Evolutionary conservation across 2,329 filamentous ascomycete species (phyloP), one percentile per base, ranked within the genome.

Genomic region (Calonectria naviculata): DNA sequence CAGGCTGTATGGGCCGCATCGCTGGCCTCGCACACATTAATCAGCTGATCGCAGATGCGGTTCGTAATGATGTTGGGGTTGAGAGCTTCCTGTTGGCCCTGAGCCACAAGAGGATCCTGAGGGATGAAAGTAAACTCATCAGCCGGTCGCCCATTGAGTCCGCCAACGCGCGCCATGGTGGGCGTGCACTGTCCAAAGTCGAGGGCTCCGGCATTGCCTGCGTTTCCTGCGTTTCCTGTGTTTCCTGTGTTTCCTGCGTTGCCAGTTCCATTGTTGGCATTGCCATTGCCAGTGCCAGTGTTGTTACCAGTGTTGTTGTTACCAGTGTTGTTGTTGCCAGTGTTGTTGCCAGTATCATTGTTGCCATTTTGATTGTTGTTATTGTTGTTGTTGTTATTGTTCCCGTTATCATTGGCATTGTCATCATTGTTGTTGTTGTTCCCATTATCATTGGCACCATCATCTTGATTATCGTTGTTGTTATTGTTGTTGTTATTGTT

Each of bases 61-160:
- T 92, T 93, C 80, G 91, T 92, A 85, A 93, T 93, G 85, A 93
- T 93, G 84, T 90, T 89, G 68, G 91, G 91, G 88, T 93, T 93
- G 54, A 93, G 85, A 10, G 91, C 91, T 79, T 93, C 92, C 77
- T 90, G 83, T 82, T 93, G 91, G 70, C 80, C 80, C 78, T 90
- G 84, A 73, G 89, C 88, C 69, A 92, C 88, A 21, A 89, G 83
- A 10, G 89, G 84, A 79, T 93, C 92, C 58, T 88, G 88, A 63
- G 92, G 88, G 81, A 92, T 90, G 88, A 93, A 94, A 62, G 92
- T 93, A 82, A 88, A 90, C 81, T 93, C 91, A 67, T 84, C 85
- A 24, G 86, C 85, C 15, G 86, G 83, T 68, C 91, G 89, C 44
- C 87, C 88, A 83, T 86, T 84, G 36, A 89, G 87, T 21, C 90